Evolutionary conservation across 2,329 filamentous ascomycete species (phyloP).

Genomic region (Phaeosphaeriaceae sp.): DNA sequence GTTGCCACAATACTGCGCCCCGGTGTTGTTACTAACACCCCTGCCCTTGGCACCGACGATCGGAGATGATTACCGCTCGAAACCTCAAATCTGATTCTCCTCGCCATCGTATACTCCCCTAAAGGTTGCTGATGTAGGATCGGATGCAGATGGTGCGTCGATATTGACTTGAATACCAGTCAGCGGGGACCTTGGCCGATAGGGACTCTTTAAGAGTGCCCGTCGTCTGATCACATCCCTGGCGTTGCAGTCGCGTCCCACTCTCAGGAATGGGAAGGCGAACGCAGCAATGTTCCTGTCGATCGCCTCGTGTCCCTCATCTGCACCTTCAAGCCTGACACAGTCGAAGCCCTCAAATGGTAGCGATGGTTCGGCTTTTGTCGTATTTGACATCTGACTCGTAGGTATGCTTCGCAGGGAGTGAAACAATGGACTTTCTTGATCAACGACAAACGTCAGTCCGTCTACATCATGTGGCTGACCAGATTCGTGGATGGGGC

Average conservation of each 20-base stretch:
- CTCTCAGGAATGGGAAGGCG: background rate
- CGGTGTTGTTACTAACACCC: background rate
- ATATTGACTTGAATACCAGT: background rate
- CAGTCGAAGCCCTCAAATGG: background rate
- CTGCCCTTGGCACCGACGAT: background rate
- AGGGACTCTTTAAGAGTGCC: background rate
- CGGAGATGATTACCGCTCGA: background rate
- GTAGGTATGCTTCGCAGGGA: background rate
- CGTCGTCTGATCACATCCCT: background rate
- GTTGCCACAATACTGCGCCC: background rate
- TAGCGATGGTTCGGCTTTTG: background rate
- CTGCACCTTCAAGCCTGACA: background rate
- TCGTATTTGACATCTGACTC: background rate
- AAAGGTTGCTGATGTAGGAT: too few relatives aligned
- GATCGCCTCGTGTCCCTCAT: background rate
- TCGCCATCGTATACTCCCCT: too few relatives aligned
- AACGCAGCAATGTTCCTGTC: background rate
- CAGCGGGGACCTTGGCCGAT: background rate
- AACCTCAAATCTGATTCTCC: background rate
- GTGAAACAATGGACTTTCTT: background rate
- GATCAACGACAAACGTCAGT: slow-evolving; percentile 2
- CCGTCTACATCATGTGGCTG: slow-evolving; percentile 4
- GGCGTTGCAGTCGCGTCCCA: background rate
- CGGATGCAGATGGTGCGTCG: background rate
- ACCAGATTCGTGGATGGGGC: background rate